These are phyloP conservation scores for Xylaria longipes DNA, from an alignment of 495 filamentous ascomycete species.

Conservation along the genomic window DNA sequence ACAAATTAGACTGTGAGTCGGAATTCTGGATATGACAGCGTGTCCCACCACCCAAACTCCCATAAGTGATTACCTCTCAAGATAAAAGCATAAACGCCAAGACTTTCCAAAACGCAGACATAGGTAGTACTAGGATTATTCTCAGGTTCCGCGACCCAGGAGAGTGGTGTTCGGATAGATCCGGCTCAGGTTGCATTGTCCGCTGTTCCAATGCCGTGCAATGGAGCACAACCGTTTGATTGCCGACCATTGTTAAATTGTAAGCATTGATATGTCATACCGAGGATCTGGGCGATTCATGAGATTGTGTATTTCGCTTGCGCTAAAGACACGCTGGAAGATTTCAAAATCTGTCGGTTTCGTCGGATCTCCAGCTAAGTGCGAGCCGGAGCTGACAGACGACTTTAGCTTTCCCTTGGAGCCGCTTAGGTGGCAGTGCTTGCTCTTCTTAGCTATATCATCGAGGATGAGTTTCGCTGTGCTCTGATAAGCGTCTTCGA, in stretches of 20 bases:
- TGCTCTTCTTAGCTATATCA: conserved; percentile 55
- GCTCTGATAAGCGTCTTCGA: conserved; percentile 59
- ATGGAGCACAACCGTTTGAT: conserved; percentile 35
- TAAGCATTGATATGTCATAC: conserved; percentile 54
- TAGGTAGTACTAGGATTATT: conserved; percentile 13
- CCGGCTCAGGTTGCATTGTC: conserved; percentile 36
- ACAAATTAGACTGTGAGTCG: conserved; percentile 11
- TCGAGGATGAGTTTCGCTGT: conserved; percentile 54
- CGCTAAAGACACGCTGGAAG: conserved; percentile 50
- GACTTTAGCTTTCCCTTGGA: conserved; percentile 47
- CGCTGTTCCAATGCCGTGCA: conserved; percentile 34
- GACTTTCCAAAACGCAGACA: conserved; percentile 20
- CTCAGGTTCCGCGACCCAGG: conserved; percentile 15
- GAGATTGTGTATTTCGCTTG: conserved; percentile 47
- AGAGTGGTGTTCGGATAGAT: conserved; percentile 33
- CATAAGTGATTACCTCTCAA: conserved; percentile 1
- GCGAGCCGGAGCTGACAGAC: conserved; percentile 34
- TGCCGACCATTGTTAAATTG: conserved; percentile 31
- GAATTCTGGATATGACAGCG: conserved; percentile 5
- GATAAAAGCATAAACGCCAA: conserved; percentile 26
- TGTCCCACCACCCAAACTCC: conserved; percentile 20
- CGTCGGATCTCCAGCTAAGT: conserved; percentile 27
- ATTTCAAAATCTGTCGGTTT: conserved; percentile 52
- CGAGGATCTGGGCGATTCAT: conserved; percentile 52
- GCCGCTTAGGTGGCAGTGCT: conserved; percentile 32